These are phyloP conservation scores for Piper longum DNA, from an alignment of 164 flowering plant species.

Conservation along the genomic window DNA sequence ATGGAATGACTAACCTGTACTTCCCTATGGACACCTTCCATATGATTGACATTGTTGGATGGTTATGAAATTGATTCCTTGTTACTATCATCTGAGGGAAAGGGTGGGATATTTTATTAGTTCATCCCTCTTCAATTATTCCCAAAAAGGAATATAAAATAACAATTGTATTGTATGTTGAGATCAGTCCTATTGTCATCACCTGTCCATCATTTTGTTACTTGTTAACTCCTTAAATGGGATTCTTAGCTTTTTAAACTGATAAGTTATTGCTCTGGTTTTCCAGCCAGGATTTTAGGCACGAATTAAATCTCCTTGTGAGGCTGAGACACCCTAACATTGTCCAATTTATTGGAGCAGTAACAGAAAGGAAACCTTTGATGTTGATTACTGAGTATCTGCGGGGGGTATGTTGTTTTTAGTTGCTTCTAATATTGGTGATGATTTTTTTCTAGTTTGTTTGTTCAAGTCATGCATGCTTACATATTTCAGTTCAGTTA, in stretches of 20 bases:
- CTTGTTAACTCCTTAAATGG: no score
- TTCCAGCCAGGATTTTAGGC: slow-evolving; percentile 94
- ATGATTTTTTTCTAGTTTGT: background rate
- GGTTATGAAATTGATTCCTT: background rate
- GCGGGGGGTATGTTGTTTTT: slow-evolving; percentile 54
- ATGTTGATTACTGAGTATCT: slow-evolving; percentile 92
- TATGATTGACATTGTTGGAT: no score
- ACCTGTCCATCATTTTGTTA: no score
- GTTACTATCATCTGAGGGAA: no score
- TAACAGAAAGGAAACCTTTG: slow-evolving; percentile 91
- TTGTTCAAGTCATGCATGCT: background rate
- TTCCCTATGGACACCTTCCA: background rate
- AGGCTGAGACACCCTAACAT: slow-evolving; percentile 98
- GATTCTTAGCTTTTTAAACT: no score
- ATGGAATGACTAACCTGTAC: background rate
- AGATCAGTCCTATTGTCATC: no score
- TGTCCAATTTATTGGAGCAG: slow-evolving; percentile 98
- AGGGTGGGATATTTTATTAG: no score
- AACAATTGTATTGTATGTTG: no score
- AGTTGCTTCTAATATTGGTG: background rate
- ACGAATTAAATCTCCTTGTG: slow-evolving; percentile 94
- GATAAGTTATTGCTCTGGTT: background rate
- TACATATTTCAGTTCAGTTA: no score
- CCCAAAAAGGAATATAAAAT: no score
- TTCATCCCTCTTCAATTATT: no score